Evolutionary conservation across 495 filamentous ascomycete species (phyloP).

Genomic region (Chaetomium fimeti): DNA sequence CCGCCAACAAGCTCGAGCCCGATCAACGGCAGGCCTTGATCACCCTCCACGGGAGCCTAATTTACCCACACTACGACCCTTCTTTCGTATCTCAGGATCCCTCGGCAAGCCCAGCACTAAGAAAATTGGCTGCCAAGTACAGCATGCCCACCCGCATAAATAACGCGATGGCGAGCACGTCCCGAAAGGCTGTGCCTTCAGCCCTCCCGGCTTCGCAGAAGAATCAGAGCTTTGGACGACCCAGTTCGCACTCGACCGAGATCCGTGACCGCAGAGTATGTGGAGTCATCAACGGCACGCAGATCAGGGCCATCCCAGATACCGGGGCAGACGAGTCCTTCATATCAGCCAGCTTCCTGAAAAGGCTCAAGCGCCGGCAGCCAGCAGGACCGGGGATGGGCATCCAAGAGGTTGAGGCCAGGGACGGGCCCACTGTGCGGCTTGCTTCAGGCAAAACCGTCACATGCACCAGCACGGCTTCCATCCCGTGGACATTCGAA

Average conservation of each 20-base stretch:
- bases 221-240: no score
- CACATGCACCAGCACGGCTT: neutral
- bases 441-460: conserved; percentile 2
- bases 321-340: conserved; percentile 4
- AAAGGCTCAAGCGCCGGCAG: neutral
- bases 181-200: no score
- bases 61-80: conserved; percentile 77
- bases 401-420: neutral
- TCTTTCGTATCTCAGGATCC: conserved; percentile 76
- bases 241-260: no score
- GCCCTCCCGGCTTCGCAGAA: no score
- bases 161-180: no score
- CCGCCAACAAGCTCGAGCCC: conserved; percentile 49
- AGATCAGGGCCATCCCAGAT: neutral
- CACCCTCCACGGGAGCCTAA: conserved; percentile 64
- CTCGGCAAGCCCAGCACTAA: conserved; percentile 57
- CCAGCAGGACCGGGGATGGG: no score
- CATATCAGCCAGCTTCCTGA: neutral
- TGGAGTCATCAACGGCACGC: neutral
- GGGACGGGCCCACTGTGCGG: neutral
- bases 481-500: neutral
- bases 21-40: conserved; percentile 73
- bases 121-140: conserved; percentile 59
- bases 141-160: conserved; percentile 76
- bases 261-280: neutral